Conservation (phyloP, 768 basidiomycete genomes). For the Sutorius australiensis region DNA sequence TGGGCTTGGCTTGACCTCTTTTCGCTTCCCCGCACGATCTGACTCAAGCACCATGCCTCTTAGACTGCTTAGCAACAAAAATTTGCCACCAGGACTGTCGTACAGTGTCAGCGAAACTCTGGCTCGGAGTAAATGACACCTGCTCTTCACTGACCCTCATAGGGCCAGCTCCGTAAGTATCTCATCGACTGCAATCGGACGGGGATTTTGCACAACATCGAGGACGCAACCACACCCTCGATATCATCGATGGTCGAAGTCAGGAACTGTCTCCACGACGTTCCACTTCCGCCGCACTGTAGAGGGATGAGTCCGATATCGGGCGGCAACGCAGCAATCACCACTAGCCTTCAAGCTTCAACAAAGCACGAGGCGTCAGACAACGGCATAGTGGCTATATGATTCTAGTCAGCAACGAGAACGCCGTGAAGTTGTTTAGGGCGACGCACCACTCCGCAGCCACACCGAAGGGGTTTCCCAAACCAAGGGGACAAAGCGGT, state of each 20-base stretch:
- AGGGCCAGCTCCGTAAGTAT: conserved; percentile 17
- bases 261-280: conserved; percentile 10
- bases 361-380: conserved; percentile 5
- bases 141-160: conserved; percentile 23
- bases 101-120: background rate
- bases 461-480: conserved; percentile 35
- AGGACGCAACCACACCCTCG: background rate
- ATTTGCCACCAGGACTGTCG: conserved; percentile 12
- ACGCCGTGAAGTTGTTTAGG: background rate
- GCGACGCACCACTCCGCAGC: conserved; percentile 10
- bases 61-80: conserved; percentile 6
- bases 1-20: background rate
- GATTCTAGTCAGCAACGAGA: conserved; percentile 1
- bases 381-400: conserved; percentile 20
- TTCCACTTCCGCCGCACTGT: conserved; percentile 16
- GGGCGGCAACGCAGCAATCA: background rate
- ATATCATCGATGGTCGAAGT: conserved; percentile 10
- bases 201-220: conserved; percentile 3
- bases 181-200: conserved; percentile 18
- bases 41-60: background rate
- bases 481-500: background rate
- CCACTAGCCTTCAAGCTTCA: conserved; percentile 1
- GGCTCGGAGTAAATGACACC: background rate
- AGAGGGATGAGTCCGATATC: background rate
- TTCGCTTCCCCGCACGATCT: conserved; percentile 3